Evolutionary conservation across 176 grass and related monocot species (phyloP), one percentile per base, ranked within the genome.

Genomic region (Musa schizocarpa): DNA sequence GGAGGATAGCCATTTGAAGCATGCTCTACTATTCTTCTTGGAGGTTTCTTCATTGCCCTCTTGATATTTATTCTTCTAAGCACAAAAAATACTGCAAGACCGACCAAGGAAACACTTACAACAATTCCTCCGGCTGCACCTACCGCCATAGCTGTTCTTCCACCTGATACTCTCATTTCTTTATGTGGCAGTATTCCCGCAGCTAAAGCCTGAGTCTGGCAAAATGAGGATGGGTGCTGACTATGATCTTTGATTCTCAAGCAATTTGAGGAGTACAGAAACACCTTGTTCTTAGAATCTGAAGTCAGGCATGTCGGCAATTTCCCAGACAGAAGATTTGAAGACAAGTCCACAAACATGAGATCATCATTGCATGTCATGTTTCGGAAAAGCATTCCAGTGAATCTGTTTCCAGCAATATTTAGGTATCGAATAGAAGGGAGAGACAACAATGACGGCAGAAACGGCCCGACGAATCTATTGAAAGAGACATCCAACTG

Each of bases 171-270:
- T 78, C 72, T 88, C 71, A 13, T 79, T 52, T 76, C 54, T 19
- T 90, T 82, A 55, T 78, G 70, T 6, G 85, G 81, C 53, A 81
- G 34, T 75, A 97, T 97, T 26, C 87, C 87, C 27, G 86, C 94
- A 27, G 94, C 94, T 80, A 97, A 56, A 19, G 94, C 94, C 16
- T 97, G 87, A 71, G 82, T 97, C 84, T 93, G 90, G 50, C 94
- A 97, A 86, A 91, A 89, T 13, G 84, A 79, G 27, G 82, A 82
- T 6, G 88, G 88, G 52, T 90, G 82, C 77, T 97, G 94, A 6
- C 81, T 83, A 54, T 73, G 75, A 7, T 77, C 85, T 55, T 79
- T 82, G 21, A 69, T 53, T 29, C 74, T 86, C 63, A 99, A 63
- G 67, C 95, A 99, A 83, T 94, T 99, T 11, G 82, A 76, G 0